Evolutionary conservation across 371 early-diverging fungal genomes (phyloP).

Genomic region (Rhizopus microsporus): DNA sequence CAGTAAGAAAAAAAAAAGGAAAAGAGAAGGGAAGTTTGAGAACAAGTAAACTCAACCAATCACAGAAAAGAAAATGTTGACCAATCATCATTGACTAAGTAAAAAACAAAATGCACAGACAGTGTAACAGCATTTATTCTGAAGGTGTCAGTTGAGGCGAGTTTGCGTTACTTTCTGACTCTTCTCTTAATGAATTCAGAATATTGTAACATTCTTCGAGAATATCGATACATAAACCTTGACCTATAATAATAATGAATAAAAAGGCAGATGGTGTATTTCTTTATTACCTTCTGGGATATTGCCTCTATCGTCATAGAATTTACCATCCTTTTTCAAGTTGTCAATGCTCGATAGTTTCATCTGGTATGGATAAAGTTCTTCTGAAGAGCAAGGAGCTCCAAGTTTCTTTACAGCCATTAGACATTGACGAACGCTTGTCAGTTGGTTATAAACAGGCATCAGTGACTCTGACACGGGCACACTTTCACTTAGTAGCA

Average conservation of each 20-base stretch:
- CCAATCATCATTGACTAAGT: slow-evolving; percentile 1
- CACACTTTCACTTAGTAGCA: slow-evolving; percentile 72
- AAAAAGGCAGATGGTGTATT: neutral
- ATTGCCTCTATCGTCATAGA: slow-evolving; percentile 76
- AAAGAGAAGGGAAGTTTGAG: neutral
- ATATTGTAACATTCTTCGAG: slow-evolving; percentile 85
- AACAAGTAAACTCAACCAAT: slow-evolving; percentile 11
- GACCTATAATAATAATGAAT: slow-evolving; percentile 27
- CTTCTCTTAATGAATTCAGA: slow-evolving; percentile 65
- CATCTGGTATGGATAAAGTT: slow-evolving; percentile 74
- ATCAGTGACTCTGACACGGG: slow-evolving; percentile 82
- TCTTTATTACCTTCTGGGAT: slow-evolving; percentile 71
- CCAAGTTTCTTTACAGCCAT: slow-evolving; percentile 78
- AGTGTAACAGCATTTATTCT: neutral
- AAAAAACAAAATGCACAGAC: slow-evolving; percentile 5
- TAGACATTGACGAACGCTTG: slow-evolving; percentile 81
- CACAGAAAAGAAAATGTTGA: neutral
- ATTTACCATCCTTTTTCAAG: slow-evolving; percentile 82
- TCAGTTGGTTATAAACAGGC: slow-evolving; percentile 81
- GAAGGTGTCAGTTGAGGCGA: neutral
- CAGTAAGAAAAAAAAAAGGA: slow-evolving; percentile 7
- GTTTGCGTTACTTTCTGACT: slow-evolving; percentile 2
- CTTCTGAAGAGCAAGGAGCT: slow-evolving; percentile 65
- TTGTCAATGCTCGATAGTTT: slow-evolving; percentile 80
- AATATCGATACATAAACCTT: slow-evolving; percentile 76